Percentiles rank a stretch among this genome's conserved stretches.
Evolutionary conservation across 208 protist genomes (phyloP).

Genomic region (Acanthamoeba castellanii): DNA sequence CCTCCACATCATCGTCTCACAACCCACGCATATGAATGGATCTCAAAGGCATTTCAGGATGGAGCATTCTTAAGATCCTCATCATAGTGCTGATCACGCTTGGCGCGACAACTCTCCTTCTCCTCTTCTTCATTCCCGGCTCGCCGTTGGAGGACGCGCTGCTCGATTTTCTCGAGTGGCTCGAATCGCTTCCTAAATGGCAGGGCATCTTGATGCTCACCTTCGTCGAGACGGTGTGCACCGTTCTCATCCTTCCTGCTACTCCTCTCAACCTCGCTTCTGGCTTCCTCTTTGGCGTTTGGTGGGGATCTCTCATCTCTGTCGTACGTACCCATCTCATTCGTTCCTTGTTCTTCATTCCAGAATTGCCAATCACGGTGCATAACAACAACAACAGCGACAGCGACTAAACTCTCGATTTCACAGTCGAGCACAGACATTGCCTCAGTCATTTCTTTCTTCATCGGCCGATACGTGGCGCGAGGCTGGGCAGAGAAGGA

Average conservation of each 20-base stretch:
- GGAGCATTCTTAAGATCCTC: conserved; percentile 45
- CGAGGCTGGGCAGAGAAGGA: conserved; percentile 39
- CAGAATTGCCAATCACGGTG: too few relatives aligned
- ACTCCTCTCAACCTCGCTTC: conserved; percentile 60
- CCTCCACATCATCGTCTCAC: not conserved
- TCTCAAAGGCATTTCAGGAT: conserved; percentile 27
- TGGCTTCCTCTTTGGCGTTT: conserved; percentile 46
- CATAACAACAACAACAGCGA: too few relatives aligned
- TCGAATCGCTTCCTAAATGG: not conserved
- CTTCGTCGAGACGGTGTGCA: conserved; percentile 36
- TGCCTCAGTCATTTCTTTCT: conserved; percentile 39
- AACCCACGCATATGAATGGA: conserved; percentile 10
- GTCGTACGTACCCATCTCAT: not conserved
- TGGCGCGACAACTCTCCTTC: not conserved
- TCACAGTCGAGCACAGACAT: conserved; percentile 30
- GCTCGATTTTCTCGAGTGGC: conserved; percentile 34
- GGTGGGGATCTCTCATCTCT: conserved; percentile 47
- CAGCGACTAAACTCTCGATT: not conserved
- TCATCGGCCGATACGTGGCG: conserved; percentile 51
- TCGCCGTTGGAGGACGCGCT: conserved; percentile 8
- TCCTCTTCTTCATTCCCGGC: conserved; percentile 61
- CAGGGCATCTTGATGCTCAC: conserved; percentile 20
- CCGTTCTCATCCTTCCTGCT: conserved; percentile 37
- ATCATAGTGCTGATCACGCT: conserved; percentile 5
- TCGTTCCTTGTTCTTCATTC: not conserved